Evolutionary conservation across 2,329 filamentous ascomycete species (phyloP), one percentile per base, ranked within the genome.

Genomic region (Blumeria hordei): DNA sequence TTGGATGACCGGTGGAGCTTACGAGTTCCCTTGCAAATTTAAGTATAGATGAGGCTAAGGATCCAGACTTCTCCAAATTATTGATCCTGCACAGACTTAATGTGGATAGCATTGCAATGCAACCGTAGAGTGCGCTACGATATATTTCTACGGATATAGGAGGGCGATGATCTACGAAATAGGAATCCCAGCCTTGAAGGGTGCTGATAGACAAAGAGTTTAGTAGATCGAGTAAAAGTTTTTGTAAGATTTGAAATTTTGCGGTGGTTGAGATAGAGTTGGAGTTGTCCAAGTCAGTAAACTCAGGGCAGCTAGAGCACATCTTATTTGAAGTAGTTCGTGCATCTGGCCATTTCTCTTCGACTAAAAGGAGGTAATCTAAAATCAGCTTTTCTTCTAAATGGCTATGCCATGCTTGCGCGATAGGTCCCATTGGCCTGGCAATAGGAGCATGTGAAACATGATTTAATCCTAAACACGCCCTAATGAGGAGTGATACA

Each of bases 401-500:
- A 56, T 62, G 59, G 12, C 59, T 57, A 51, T 63, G 60, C 65
- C 65, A 67, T 43, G 61, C 60, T 58, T 65, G 64, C 37, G 59
- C 62, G 35, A 66, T 53, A 28, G 55, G 52, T 16, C 64, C 65
- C 44, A 62, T 59, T 18, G 63, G 60, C 9, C 59, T 52, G 3
- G 51, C 54, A 6, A 50, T 52, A 10, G 51, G n/a, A 37, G 55
- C 21, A 14, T 59, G n/a, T 41, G 53, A 49, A 12, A 62, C n/a
- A 41, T 57, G 57, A 28, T 58, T 57, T 21, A 67, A 56, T 14
- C 85, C 84, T 39, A 83, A 79, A 61, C 84, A 86, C 14, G 75
- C 73, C 57, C 78, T 71, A n/a, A 94, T 65, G 4, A 94, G 68
- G 59, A 78, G 78, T 39, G 84, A 68, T 21, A 94, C 66, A 59